A percentile compares a stretch with the other conserved stretches of the same genome.
phyloP scores from a whole-genome alignment of 1,284 basidiomycete species.

The Coriolopsis trogii region DNA sequence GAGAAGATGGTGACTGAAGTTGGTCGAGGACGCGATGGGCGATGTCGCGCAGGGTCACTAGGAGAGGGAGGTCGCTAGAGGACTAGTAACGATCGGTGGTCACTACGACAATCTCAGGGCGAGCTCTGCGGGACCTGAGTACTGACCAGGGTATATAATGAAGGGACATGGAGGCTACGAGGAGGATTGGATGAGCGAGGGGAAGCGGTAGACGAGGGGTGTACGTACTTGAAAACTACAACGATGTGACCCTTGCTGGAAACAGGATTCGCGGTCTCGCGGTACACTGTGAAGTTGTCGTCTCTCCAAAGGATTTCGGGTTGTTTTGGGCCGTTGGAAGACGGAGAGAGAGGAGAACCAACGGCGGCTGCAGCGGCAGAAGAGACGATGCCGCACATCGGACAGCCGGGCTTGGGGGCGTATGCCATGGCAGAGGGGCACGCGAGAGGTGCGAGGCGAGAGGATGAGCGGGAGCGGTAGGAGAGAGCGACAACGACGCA shows the following conservation, averaged over 20 bases:
- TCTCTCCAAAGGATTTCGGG: conserved; percentile 72
- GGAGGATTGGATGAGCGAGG: not conserved
- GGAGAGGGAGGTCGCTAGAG: conserved; percentile 71
- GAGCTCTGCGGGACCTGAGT: not conserved
- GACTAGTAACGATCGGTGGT: conserved; percentile 46
- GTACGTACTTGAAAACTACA: conserved; percentile 71
- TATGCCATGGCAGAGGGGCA: conserved; percentile 47
- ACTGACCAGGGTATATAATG: conserved; percentile 71
- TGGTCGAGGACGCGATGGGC: conserved; percentile 57
- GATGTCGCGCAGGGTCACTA: conserved; percentile 62
- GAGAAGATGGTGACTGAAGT: conserved; percentile 44
- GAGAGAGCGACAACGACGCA: not conserved
- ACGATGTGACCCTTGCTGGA: conserved; percentile 72
- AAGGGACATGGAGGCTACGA: conserved; percentile 71
- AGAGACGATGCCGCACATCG: conserved; percentile 74
- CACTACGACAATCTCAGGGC: not conserved
- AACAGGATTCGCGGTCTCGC: conserved; percentile 67
- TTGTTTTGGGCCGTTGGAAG: conserved; percentile 43
- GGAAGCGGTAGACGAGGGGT: conserved; percentile 37
- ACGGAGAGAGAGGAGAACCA: conserved; percentile 45
- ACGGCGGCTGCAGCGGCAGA: conserved; percentile 46
- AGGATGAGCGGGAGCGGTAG: not conserved
- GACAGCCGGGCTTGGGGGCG: conserved; percentile 65
- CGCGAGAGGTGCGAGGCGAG: not conserved
- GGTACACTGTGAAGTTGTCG: conserved; percentile 73